A percentile compares a stretch with the other conserved stretches of the same genome.
Conservation (phyloP, 257 asterid species). For the Jasminum sambac region DNA sequence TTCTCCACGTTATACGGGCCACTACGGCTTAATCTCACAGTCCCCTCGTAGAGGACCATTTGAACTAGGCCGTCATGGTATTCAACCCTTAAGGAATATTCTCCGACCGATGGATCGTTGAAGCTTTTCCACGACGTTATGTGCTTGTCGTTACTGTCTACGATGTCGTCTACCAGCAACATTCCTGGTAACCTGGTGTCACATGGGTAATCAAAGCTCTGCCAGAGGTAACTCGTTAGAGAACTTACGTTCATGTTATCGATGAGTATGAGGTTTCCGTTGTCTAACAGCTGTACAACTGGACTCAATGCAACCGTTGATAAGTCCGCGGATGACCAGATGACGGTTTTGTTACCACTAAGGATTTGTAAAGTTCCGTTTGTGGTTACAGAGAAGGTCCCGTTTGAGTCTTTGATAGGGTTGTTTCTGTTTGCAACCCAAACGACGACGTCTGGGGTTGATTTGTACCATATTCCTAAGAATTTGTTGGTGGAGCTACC, state of each 20-base stretch:
- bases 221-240: slow-evolving; percentile 25
- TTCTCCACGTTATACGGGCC: slow-evolving; percentile 39
- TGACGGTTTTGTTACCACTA: neutral
- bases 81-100: slow-evolving; percentile 20
- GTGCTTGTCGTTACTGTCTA: slow-evolving; percentile 11
- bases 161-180: slow-evolving; percentile 11
- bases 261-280: slow-evolving; percentile 27
- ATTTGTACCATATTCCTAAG: slow-evolving; percentile 33
- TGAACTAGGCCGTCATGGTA: slow-evolving; percentile 31
- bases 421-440: slow-evolving; percentile 36
- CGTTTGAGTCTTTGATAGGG: slow-evolving; percentile 16
- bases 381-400: neutral
- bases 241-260: neutral
- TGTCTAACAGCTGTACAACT: slow-evolving; percentile 23
- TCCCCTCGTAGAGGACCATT: slow-evolving; percentile 12
- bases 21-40: neutral
- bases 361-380: slow-evolving; percentile 17
- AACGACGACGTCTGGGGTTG: slow-evolving; percentile 23
- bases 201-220: slow-evolving; percentile 41
- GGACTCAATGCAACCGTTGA: slow-evolving; percentile 15
- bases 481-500: slow-evolving; percentile 17
- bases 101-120: slow-evolving; percentile 46
- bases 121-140: slow-evolving; percentile 39
- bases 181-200: slow-evolving; percentile 34
- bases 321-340: slow-evolving; percentile 29